A percentile compares a stretch with the other conserved stretches of the same genome.
These are phyloP conservation scores for Euphorbia lathyris DNA, from an alignment of 345 rosid species.

Conservation along the genomic window DNA sequence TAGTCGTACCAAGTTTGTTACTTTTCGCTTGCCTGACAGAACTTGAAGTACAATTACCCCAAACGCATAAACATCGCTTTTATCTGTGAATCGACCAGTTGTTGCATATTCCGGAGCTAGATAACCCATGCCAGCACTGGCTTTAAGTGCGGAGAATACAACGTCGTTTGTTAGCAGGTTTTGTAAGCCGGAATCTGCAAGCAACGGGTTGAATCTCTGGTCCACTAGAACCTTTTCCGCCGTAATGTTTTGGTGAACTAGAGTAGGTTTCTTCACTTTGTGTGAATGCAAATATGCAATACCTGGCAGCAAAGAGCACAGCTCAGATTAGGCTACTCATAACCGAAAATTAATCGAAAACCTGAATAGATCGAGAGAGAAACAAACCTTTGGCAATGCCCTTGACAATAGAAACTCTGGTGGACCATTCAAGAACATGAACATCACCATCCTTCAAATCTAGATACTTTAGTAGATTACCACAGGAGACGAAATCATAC, in stretches of 20 bases:
- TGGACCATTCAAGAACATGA: conserved; percentile 80
- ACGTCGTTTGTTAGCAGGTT: conserved; percentile 33
- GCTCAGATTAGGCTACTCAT: not conserved
- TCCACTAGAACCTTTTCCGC: conserved; percentile 28
- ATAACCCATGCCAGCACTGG: conserved; percentile 39
- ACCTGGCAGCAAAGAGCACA: conserved; percentile 16
- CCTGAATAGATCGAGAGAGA: not conserved
- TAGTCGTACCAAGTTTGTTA: conserved; percentile 17
- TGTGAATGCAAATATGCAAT: conserved; percentile 22
- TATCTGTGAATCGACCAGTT: conserved; percentile 31
- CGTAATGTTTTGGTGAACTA: conserved; percentile 26
- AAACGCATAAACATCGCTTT: conserved; percentile 30
- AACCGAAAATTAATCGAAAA: too few species aligned
- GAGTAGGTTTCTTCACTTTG: conserved; percentile 22
- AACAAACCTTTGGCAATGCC: conserved; percentile 89
- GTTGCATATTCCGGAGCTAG: conserved; percentile 32
- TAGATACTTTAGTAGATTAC: conserved; percentile 72
- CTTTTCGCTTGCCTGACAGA: conserved; percentile 29
- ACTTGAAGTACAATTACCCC: conserved; percentile 35
- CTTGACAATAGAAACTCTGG: conserved; percentile 65
- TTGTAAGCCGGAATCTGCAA: conserved; percentile 29
- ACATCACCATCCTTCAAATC: conserved; percentile 56
- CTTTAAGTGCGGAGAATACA: conserved; percentile 28
- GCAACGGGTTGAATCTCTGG: conserved; percentile 21
- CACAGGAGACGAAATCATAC: conserved; percentile 75